These are phyloP conservation scores for Lachnellula subtilissima DNA, from an alignment of 2,329 filamentous ascomycete genomes.

Conservation along the genomic window DNA sequence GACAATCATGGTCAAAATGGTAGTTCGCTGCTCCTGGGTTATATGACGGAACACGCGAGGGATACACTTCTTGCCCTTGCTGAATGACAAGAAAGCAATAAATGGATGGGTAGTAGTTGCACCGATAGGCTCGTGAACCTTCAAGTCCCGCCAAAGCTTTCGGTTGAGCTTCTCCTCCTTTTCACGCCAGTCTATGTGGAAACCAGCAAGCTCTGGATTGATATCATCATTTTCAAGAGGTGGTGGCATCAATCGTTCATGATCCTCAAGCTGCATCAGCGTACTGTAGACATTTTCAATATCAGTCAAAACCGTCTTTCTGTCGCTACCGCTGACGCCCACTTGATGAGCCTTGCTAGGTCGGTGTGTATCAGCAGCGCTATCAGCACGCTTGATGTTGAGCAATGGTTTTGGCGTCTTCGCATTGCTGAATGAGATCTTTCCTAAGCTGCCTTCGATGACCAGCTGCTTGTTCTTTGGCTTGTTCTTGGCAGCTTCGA, in stretches of 20 bases:
- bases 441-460: conserved; percentile 91
- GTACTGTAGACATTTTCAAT: conserved; percentile 86
- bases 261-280: conserved; percentile 91
- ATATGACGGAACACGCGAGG: conserved; percentile 93
- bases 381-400: conserved; percentile 87
- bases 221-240: conserved; percentile 55
- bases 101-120: conserved; percentile 80
- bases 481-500: conserved; percentile 94
- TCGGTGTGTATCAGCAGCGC: conserved; percentile 52
- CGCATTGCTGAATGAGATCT: conserved; percentile 98
- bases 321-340: conserved; percentile 60
- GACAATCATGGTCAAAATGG: conserved; percentile 91
- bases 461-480: conserved; percentile 97
- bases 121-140: conserved; percentile 88
- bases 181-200: conserved; percentile 75
- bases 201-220: conserved; percentile 64
- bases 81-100: conserved; percentile 89
- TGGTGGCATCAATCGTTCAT: conserved; percentile 74
- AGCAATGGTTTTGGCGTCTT: conserved; percentile 94
- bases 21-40: conserved; percentile 86
- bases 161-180: conserved; percentile 67
- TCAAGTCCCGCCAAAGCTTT: conserved; percentile 79
- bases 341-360: conserved; percentile 40
- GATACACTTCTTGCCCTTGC: conserved; percentile 94
- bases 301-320: conserved; percentile 77